These are phyloP conservation scores for Metschnikowia orientalis DNA, from an alignment of 805 yeast genomes.

Conservation along the genomic window DNA sequence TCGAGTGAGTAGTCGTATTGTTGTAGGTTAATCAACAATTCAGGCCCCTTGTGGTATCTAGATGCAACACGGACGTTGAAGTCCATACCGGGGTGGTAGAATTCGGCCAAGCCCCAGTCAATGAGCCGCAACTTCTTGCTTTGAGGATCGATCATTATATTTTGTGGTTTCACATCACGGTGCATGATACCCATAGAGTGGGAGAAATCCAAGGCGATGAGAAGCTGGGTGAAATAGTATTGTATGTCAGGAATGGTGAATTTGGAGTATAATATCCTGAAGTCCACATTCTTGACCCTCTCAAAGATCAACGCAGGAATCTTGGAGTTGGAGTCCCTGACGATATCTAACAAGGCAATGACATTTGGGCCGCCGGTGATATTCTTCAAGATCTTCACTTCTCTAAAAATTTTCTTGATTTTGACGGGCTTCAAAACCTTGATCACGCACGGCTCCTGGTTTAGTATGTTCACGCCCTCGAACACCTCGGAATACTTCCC, in stretches of 20 bases:
- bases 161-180: slow-evolving; percentile 93
- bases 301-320: slow-evolving; percentile 89
- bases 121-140: slow-evolving; percentile 68
- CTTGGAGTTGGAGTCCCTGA: slow-evolving; percentile 71
- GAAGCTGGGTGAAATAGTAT: slow-evolving; percentile 74
- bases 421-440: slow-evolving; percentile 92
- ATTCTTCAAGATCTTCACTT: slow-evolving; percentile 81
- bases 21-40: slow-evolving; percentile 76
- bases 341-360: slow-evolving; percentile 72
- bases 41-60: slow-evolving; percentile 91
- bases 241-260: slow-evolving; percentile 73
- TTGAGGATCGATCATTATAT: slow-evolving; percentile 88
- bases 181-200: slow-evolving; percentile 97
- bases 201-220: slow-evolving; percentile 81
- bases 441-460: slow-evolving; percentile 65
- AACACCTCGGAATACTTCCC: slow-evolving; percentile 97
- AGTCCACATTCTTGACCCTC: slow-evolving; percentile 76
- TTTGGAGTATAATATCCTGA: slow-evolving; percentile 74
- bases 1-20: slow-evolving; percentile 90
- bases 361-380: slow-evolving; percentile 82
- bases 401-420: slow-evolving; percentile 85
- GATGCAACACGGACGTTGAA: slow-evolving; percentile 94
- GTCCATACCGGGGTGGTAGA: slow-evolving; percentile 83
- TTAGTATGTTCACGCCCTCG: slow-evolving; percentile 68
- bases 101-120: slow-evolving; percentile 96